Percentiles rank a stretch among this genome's conserved stretches.
Conservation (phyloP, 2,329 filamentous ascomycete species). For the Neonectria punicea region DNA sequence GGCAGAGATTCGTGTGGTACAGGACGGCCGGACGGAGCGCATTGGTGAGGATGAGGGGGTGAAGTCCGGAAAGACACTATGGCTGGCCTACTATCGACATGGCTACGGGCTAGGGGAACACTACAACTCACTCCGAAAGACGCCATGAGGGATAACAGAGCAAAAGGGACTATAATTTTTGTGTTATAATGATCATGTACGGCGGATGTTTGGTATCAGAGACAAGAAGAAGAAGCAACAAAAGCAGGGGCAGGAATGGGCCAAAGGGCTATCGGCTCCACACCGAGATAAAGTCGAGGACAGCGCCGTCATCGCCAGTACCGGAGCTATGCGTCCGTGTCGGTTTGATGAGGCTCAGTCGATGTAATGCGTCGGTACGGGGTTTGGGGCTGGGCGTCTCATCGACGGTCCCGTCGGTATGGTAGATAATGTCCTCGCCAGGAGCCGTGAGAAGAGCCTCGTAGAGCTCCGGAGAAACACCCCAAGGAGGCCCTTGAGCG, state of each 20-base stretch:
- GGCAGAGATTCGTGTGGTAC: slow-evolving; percentile 84
- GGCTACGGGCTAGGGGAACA: slow-evolving; percentile 95
- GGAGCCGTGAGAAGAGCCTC: slow-evolving; percentile 76
- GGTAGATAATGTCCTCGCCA: slow-evolving; percentile 73
- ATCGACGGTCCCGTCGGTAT: slow-evolving; percentile 55
- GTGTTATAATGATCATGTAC: slow-evolving; percentile 36
- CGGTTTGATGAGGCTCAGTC: slow-evolving; percentile 63
- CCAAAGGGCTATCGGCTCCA: slow-evolving; percentile 54
- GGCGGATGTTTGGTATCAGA: slow-evolving; percentile 38
- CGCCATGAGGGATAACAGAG: slow-evolving; percentile 36
- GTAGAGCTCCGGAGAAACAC: slow-evolving; percentile 75
- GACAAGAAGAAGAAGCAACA: slow-evolving; percentile 33
- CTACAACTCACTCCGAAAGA: slow-evolving; percentile 85
- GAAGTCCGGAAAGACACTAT: slow-evolving; percentile 69
- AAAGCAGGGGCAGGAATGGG: slow-evolving; percentile 12
- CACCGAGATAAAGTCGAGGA: slow-evolving; percentile 65
- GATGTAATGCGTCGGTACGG: slow-evolving; percentile 51
- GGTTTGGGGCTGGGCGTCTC: slow-evolving; percentile 53
- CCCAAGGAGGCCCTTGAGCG: slow-evolving; percentile 78
- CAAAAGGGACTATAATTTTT: slow-evolving; percentile 32
- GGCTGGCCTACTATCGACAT: slow-evolving; percentile 95
- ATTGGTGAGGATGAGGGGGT: slow-evolving; percentile 64
- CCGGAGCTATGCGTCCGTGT: slow-evolving; percentile 60
- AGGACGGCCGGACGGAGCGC: slow-evolving; percentile 83
- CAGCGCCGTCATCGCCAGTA: slow-evolving; percentile 55